Base-by-base conservation (phyloP, 2,329 filamentous ascomycete species). In the Fusarium napiforme region DNA sequence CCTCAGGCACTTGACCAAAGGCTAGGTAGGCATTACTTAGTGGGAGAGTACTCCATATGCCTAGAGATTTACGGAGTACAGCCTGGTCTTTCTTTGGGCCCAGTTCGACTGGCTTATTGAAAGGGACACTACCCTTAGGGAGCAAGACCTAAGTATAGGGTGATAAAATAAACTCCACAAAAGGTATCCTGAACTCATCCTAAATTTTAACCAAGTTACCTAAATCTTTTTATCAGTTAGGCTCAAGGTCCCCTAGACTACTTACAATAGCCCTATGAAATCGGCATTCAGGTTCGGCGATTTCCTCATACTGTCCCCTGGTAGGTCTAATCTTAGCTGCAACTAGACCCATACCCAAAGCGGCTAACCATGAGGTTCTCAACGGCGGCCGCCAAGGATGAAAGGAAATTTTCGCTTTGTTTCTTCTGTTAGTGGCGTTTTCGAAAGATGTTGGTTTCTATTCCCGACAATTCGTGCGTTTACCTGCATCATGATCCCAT, bases 261-360 rank as follows among this genome's bases (percentile, higher is more conserved):
- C 40, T 15, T 43, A 23, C 36, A n/a, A 32, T 69, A 72, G 71
- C 71, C 67, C 59, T 74, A 71, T 26, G 19, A 16, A 40, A 56
- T 52, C 12, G 28, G 18, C 45, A 26, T 46, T 37, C 19, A 49
- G 46, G 57, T 56, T 69, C 71, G 71, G 71, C 63, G 71, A 69
- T 69, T 73, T 65, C 60, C 71, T 67, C 43, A 62, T 73, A 19
- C 18, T 12, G 40, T 47, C 56, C 71, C 61, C 69, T 67, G 19
- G 45, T 30, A 47, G 49, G 66, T 50, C 50, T 65, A 65, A 62
- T 64, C 63, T 71, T 63, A 64, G 67, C 30, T 18, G 21, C 23
- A 14, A 39, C 60, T 52, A 58, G 68, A 74, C 67, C 75, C 45
- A 61, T 64, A 28, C 75, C 16, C 16, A 73, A 77, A 45, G 21